These are phyloP conservation scores for Peziza echinospora DNA, from an alignment of 495 filamentous ascomycete species.

Conservation along the genomic window DNA sequence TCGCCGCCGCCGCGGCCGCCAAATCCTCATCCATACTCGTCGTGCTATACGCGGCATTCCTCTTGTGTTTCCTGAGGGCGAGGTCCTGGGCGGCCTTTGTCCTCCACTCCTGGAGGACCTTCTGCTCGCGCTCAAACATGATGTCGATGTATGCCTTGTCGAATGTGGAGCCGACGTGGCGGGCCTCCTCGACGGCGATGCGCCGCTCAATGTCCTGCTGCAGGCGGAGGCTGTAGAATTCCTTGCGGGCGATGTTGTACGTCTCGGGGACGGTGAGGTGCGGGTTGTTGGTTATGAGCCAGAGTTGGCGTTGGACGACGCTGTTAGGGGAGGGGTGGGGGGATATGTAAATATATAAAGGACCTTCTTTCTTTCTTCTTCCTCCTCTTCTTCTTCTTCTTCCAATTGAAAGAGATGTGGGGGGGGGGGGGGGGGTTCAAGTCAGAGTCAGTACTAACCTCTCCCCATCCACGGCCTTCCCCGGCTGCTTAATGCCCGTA, in stretches of 20 bases:
- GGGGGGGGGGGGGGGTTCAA: not conserved
- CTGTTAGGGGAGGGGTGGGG: constrained; percentile 26
- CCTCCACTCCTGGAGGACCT: constrained; percentile 60
- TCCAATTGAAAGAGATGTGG: not conserved
- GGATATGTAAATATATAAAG: not conserved
- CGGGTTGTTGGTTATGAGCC: constrained; percentile 46
- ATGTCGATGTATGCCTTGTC: constrained; percentile 50
- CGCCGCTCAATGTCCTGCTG: constrained; percentile 63
- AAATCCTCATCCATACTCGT: not conserved
- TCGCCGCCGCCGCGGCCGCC: not conserved
- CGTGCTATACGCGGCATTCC: not conserved
- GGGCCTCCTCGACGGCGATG: constrained; percentile 73
- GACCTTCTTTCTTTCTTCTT: too few species aligned
- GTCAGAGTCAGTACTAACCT: constrained; percentile 31
- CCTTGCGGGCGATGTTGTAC: constrained; percentile 73
- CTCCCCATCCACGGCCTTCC: constrained; percentile 64
- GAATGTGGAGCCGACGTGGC: constrained; percentile 66
- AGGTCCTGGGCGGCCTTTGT: constrained; percentile 44
- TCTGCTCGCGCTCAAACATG: constrained; percentile 63
- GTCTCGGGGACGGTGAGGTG: constrained; percentile 39
- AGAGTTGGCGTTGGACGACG: constrained; percentile 81
- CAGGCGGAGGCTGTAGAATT: constrained; percentile 73
- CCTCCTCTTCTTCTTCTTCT: not conserved
- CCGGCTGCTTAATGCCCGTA: constrained; percentile 44
- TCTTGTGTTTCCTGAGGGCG: not conserved